Base-by-base conservation (phyloP, 805 yeast species). In the Spathaspora hagerdaliae region DNA sequence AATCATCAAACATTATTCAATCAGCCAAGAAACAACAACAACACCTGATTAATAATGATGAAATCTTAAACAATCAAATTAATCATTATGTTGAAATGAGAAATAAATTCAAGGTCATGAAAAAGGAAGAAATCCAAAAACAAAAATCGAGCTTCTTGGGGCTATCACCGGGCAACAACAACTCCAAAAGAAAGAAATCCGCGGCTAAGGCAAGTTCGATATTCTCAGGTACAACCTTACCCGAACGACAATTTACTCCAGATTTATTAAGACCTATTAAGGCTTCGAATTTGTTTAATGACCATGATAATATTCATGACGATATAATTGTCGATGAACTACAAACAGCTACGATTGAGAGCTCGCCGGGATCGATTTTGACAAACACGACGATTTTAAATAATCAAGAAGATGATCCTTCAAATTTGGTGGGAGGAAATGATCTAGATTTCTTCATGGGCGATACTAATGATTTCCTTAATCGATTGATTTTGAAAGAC, bases 1-100 rank as follows among this genome's bases (percentile, higher is more conserved):
- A 67, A 43, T 64, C 65, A 32, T 58, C 71, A 34, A 67, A 60
- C 42, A 58, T 71, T 31, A 65, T 71, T 36, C 68, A 68, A 44
- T 58, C 70, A 44, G 76, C 64, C 7, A 68, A 73, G 13, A 71
- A 70, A 49, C 40, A 29, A 27, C 31, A 26, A 31, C 32, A 27
- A 6, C 38, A 15, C 12, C 52, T 27, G 49, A 45, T 37, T 34
- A 41, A 52, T 45, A 11, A 29, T 29, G 50, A 50, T 40, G 42
- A 45, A 31, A 44, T 44, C 9, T 43, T 63, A 10, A 60, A 61
- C 42, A 52, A 51, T 13, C 67, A 63, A 48, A 61, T 63, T 12
- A 46, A 51, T 14, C 46, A 49, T 35, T 61, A 55, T 45, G 48
- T 60, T 12, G 60, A 56, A 24, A 45, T 51, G n/a, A 33, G 60